phyloP scores from a whole-genome alignment of 1,284 basidiomycete species.

The Sanghuangporus weigelae region DNA sequence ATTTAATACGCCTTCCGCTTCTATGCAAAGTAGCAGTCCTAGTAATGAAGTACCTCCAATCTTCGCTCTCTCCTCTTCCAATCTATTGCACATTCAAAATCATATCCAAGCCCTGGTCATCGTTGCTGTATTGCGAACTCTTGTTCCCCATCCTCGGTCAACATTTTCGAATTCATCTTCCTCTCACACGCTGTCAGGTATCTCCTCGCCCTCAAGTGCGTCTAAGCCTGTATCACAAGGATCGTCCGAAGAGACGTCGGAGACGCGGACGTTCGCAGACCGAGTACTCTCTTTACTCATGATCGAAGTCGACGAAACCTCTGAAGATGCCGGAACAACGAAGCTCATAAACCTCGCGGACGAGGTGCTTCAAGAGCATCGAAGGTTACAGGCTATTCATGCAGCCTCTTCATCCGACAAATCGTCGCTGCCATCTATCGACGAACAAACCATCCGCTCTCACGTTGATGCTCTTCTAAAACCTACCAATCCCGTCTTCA shows the following conservation, averaged over 20 bases:
- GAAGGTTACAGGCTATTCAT: constrained; percentile 6
- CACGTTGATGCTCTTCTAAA: constrained; percentile 37
- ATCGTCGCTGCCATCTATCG: background rate
- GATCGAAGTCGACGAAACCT: constrained; percentile 46
- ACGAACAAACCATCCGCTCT: background rate
- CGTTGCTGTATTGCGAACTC: constrained; percentile 50
- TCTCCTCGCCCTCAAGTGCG: background rate
- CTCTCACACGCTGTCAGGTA: no score
- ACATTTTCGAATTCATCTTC: constrained; percentile 20
- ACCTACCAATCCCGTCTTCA: constrained; percentile 58
- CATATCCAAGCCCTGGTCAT: constrained; percentile 66
- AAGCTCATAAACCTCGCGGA: constrained; percentile 65
- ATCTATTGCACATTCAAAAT: constrained; percentile 58
- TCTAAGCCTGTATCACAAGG: background rate
- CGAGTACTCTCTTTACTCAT: constrained; percentile 63
- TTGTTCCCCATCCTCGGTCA: constrained; percentile 35
- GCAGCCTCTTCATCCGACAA: constrained; percentile 29
- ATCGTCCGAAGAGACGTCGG: background rate
- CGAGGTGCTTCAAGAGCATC: constrained; percentile 51
- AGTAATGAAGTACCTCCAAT: constrained; percentile 50
- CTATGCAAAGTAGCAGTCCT: background rate
- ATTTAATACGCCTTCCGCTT: constrained; percentile 8
- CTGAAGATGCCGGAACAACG: constrained; percentile 31
- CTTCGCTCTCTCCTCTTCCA: constrained; percentile 51
- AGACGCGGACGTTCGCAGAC: constrained; percentile 36